A percentile compares a stretch with the other conserved stretches of the same genome.
Evolutionary conservation across 441 rosid species (phyloP).

Genomic region (Theobroma grandiflorum): DNA sequence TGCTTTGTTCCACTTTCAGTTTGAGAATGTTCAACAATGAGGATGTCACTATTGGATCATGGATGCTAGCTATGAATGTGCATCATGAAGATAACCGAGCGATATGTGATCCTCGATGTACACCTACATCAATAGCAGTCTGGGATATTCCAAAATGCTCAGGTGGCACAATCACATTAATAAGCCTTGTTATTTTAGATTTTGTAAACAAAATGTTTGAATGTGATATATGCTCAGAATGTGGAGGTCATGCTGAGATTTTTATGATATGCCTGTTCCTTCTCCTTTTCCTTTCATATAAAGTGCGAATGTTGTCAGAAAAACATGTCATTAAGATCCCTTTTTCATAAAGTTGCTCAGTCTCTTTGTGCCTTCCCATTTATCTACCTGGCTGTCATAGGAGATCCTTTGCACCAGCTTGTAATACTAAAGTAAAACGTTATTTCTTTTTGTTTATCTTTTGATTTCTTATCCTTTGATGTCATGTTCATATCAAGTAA

Average conservation of each 20-base stretch:
- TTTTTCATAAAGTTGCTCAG: background rate
- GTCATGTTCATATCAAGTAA: background rate
- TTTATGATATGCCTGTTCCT: background rate
- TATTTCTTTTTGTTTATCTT: background rate
- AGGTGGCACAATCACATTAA: constrained; percentile 43
- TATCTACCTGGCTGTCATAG: background rate
- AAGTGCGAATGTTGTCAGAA: background rate
- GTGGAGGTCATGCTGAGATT: background rate
- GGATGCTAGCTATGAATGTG: constrained; percentile 92
- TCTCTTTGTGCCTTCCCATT: background rate
- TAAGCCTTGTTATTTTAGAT: background rate
- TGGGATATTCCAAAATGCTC: constrained; percentile 95
- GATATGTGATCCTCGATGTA: constrained; percentile 78
- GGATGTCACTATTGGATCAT: constrained; percentile 86
- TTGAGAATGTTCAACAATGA: constrained; percentile 87
- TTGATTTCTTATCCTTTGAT: background rate
- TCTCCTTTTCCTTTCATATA: background rate
- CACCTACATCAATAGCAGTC: constrained; percentile 78
- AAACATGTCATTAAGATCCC: background rate
- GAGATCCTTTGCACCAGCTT: background rate
- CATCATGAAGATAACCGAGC: constrained; percentile 80
- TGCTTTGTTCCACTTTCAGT: constrained; percentile 43
- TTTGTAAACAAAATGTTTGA: background rate
- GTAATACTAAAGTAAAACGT: background rate
- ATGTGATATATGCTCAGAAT: background rate